Base-by-base conservation (phyloP, 306 rosid species). In the Trifolium dubium region DNA sequence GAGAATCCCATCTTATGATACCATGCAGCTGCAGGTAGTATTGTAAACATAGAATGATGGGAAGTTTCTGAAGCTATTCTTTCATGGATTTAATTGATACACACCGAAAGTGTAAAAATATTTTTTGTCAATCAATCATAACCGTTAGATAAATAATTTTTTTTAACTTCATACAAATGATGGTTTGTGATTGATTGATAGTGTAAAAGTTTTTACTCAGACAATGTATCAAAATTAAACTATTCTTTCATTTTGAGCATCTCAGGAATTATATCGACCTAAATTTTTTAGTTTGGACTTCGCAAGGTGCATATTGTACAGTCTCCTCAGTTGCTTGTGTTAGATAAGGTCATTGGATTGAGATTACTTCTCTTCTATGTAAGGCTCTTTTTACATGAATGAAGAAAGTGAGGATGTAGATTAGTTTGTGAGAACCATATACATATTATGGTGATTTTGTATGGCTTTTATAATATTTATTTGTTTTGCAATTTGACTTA, bases 311-410 rank as follows among this genome's bases (percentile, higher is more conserved):
- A 19, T 63, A 17, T 18, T 55, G 72, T 78, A 75, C 77, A 79
- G 76, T 10, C 58, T 75, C 32, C 6, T 14, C 49, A 55, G 73
- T 72, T 75, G 39, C 61, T 72, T 37, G 75, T 76, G 53, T 78
- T 69, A 60, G 65, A 60, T 18, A 53, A 53, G 23, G 61, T 35
- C 49, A 63, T 79, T 64, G 74, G 75, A 59, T 73, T 67, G 76
- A 72, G 70, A 53, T 32, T 62, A 69, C 40, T 76, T 51, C 62
- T 62, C 18, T 43, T 62, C 18, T 43, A 3, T 65, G 75, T 29
- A 78, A 72, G 85, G 46, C 62, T 65, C 12, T 71, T 46, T 51
- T 79, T 60, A 55, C 66, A 63, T 37, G 80, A 77, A 72, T 65
- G 23, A 61, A 72, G 63, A 61, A 79, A 79, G 9, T 18, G 81